Evolutionary conservation across 768 basidiomycete genomes (phyloP).

Genomic region (Epithele typhae): DNA sequence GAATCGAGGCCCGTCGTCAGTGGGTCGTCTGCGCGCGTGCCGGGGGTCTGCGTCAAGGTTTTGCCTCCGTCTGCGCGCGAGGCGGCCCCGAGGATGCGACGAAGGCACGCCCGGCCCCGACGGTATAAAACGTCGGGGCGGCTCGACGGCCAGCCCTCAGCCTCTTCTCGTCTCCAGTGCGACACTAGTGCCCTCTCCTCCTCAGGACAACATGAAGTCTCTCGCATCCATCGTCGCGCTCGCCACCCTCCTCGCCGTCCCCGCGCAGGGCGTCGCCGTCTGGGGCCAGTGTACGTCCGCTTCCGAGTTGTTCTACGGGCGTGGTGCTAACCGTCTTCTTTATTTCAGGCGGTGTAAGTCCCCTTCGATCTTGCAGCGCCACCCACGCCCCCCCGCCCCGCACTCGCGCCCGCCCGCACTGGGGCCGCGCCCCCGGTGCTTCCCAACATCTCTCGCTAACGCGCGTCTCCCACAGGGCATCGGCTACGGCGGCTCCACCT

Average conservation of each 20-base stretch:
- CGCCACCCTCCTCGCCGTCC: slow-evolving; percentile 13
- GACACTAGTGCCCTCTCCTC: not conserved
- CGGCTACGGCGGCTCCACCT: slow-evolving; percentile 30
- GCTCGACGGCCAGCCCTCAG: not conserved
- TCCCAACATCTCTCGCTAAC: too few species aligned
- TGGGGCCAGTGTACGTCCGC: slow-evolving; percentile 34
- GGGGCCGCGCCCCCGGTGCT: too few species aligned
- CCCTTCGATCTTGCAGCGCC: too few species aligned
- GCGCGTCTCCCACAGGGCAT: slow-evolving; percentile 15
- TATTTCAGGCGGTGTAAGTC: slow-evolving; percentile 23
- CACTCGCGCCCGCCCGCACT: too few species aligned
- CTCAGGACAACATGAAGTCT: slow-evolving; percentile 16
- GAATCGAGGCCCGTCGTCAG: slow-evolving; percentile 8
- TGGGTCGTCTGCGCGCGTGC: too few species aligned
- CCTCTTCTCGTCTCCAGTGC: not conserved
- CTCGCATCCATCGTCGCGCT: slow-evolving; percentile 22
- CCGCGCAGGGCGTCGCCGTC: slow-evolving; percentile 26
- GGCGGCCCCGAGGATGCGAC: too few species aligned
- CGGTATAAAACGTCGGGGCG: not conserved
- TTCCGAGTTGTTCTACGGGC: too few species aligned
- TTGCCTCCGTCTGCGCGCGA: too few species aligned
- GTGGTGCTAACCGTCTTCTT: not conserved
- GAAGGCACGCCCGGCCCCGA: not conserved
- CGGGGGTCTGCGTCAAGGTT: too few species aligned
- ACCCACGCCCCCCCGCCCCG: too few species aligned